These are phyloP conservation scores for Rhizopus sp. DNA, from an alignment of 371 early-diverging fungal species.

Conservation along the genomic window DNA sequence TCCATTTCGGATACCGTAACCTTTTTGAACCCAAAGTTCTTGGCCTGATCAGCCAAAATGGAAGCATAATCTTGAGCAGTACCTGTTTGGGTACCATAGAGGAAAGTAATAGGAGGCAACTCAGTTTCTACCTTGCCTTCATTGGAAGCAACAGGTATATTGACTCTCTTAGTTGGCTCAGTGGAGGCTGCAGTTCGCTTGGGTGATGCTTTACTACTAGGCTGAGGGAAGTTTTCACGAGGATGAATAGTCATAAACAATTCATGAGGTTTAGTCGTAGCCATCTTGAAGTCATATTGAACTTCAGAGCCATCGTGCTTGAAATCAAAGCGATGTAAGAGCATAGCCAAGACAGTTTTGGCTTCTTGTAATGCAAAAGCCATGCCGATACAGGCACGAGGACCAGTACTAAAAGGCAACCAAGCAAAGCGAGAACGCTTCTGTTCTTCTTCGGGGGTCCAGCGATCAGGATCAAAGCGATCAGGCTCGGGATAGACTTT, in stretches of 20 bases:
- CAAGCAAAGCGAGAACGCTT: slow-evolving; percentile 55
- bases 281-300: slow-evolving; percentile 31
- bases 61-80: slow-evolving; percentile 58
- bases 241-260: slow-evolving; percentile 38
- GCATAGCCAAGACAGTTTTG: slow-evolving; percentile 56
- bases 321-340: slow-evolving; percentile 46
- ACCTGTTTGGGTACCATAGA: slow-evolving; percentile 60
- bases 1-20: slow-evolving; percentile 40
- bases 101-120: slow-evolving; percentile 46
- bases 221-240: slow-evolving; percentile 45
- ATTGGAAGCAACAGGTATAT: slow-evolving; percentile 13
- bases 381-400: slow-evolving; percentile 51
- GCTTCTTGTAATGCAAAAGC: slow-evolving; percentile 65
- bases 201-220: slow-evolving; percentile 13
- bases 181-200: neutral
- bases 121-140: slow-evolving; percentile 2
- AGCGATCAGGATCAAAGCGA: slow-evolving; percentile 59
- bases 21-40: slow-evolving; percentile 46
- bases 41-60: slow-evolving; percentile 42
- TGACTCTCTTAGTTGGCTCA: neutral
- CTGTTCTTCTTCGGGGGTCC: slow-evolving; percentile 54
- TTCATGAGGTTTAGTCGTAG: slow-evolving; percentile 44
- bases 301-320: slow-evolving; percentile 41
- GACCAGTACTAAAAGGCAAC: slow-evolving; percentile 59
- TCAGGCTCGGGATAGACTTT: slow-evolving; percentile 50